Evolutionary conservation across 2,329 filamentous ascomycete species (phyloP), one percentile per base, ranked within the genome.

Genomic region (Calcarisporium arbuscula): DNA sequence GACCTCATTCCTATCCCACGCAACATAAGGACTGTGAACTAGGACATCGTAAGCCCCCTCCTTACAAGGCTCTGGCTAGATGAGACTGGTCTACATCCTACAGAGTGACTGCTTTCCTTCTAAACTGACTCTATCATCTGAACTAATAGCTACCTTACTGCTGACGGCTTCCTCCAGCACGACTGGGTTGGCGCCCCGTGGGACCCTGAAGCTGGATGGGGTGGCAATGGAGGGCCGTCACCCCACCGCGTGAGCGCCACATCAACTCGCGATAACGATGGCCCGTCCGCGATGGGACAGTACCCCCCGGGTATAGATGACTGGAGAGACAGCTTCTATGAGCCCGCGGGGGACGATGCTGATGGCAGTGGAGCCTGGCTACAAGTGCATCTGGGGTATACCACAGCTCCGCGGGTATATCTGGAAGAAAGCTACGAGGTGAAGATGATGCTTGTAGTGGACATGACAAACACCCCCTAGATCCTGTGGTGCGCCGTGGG

Each of bases 321-420:
- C 47, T 72, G 66, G 64, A 61, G 69, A 12, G 47, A 64, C n/a
- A 68, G 69, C 11, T 67, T 64, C 45, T 74, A 74, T 48, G 64
- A 73, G 48, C 72, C 73, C 11, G 72, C 77, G 72, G 73, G 73
- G 28, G 77, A 73, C 49, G 72, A 77, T 48, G 71, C 68, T 2
- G 71, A 70, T 16, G 64, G 64, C 7, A 65, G 64, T 35, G 72
- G 72, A 30, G 48, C 48, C 10, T 61, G 50, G 34, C 52, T 75
- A 14, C 65, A 70, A 39, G 46, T 9, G 56, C 52, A 64, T 75
- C 26, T 77, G 70, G 70, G 67, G 68, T 18, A 63, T 57, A 5
- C 64, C 64, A 0, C 56, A 62, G 41, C 46, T 60, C 48, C 57
- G 73, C 18, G 60, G 61, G 40, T 65, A 73, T 40, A 67, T 76